Evolutionary conservation across 768 basidiomycete genomes (phyloP), one percentile per base, ranked within the genome.

Genomic region (Mycena alexandri): DNA sequence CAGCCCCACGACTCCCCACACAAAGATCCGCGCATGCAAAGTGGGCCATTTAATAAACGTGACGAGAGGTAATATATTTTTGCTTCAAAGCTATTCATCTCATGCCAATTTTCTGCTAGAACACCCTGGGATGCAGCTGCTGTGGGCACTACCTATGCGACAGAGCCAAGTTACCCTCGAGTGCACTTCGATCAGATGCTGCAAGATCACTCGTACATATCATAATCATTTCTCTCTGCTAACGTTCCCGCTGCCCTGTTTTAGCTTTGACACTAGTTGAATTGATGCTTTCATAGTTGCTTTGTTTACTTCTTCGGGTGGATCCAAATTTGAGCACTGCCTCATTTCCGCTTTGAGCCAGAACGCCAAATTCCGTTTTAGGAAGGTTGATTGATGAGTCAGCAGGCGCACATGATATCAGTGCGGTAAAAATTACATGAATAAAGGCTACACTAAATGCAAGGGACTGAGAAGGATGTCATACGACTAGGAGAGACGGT

Each of bases 401-500:
- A 56, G 46, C 56, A 46, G 56, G 25, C 44, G 24, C 33, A 53
- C 33, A 33, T 29, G 55, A 56, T n/a, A n/a, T 44, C 25, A 22
- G 14, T 19, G 29, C 13, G 19, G 13, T 29, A 46, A 57, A 57
- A 44, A 43, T n/a, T 44, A 42, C 29, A 55, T 21, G 13, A 54
- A 21, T 50, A 55, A 64, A 57, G 29, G 44, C 65, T 67, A 67
- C 65, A 67, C 36, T 48, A 53, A 11, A 51, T 47, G 59, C 52
- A 54, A 34, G 50, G n/a, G 22, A 44, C 50, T 21, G 17, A 11
- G 12, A 21, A 9, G 21, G 24, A 53, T 51, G 36, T 70, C 42
- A 71, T 63, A 71, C 69, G 54, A 71, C 69, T 70, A 51, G 19
- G 34, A 34, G 3, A 9, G 1, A 14, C 44, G 29, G 12, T 57